Evolutionary conservation across 768 basidiomycete genomes (phyloP).

Genomic region (Podaxis carcinomalis): DNA sequence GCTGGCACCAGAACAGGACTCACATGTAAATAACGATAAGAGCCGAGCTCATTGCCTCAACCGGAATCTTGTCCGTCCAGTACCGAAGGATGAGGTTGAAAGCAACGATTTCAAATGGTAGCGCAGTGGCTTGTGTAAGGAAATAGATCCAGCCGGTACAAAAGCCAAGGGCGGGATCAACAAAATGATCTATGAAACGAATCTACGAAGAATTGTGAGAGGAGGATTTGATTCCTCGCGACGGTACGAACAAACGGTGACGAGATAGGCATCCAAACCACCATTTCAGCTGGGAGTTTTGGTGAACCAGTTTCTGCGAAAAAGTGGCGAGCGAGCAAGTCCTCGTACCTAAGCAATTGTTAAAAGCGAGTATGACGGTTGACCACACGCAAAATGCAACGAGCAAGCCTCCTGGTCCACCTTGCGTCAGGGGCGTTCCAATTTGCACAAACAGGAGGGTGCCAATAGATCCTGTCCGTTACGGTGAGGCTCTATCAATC

Average conservation of each 20-base stretch:
- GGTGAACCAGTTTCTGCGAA: neutral
- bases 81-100: conserved; percentile 49
- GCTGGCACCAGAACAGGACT: conserved; percentile 8
- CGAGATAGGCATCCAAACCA: conserved; percentile 71
- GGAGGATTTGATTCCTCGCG: neutral
- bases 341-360: conserved; percentile 38
- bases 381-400: conserved; percentile 45
- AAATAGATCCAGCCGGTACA: conserved; percentile 55
- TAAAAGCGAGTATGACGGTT: conserved; percentile 43
- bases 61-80: conserved; percentile 51
- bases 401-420: conserved; percentile 55
- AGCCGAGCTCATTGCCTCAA: conserved; percentile 35
- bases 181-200: conserved; percentile 56
- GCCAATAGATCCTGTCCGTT: conserved; percentile 55
- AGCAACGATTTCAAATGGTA: conserved; percentile 50
- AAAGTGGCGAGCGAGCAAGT: neutral
- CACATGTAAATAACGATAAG: conserved; percentile 40
- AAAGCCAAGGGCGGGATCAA: conserved; percentile 55
- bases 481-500: conserved; percentile 2
- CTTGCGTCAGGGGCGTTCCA: conserved; percentile 50
- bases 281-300: conserved; percentile 61
- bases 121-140: conserved; percentile 38
- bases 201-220: conserved; percentile 26
- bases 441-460: conserved; percentile 75
- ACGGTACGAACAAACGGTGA: conserved; percentile 57